Conservation (phyloP, 2,329 filamentous ascomycete genomes). For the Neospermospora avenae region DNA sequence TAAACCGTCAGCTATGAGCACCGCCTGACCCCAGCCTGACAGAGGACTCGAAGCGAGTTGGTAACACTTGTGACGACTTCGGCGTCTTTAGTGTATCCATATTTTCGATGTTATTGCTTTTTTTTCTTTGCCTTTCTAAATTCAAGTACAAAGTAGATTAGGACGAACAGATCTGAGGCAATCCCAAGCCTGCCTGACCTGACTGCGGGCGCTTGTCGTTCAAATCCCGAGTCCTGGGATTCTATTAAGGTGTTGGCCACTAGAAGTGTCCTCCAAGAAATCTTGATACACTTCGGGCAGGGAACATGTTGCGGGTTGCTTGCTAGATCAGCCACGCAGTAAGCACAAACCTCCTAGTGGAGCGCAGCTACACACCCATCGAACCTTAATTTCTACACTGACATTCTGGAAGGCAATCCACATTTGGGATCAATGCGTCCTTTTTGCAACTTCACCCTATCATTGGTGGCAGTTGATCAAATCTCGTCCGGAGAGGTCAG, state of each 20-base stretch:
- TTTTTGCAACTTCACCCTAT: not conserved
- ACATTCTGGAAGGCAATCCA: not conserved
- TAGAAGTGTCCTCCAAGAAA: not conserved
- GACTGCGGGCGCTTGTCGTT: slow-evolving; percentile 1
- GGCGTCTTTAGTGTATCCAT: not conserved
- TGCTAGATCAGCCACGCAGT: not conserved
- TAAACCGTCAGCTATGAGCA: too few species aligned
- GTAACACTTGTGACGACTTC: not conserved
- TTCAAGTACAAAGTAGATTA: not conserved
- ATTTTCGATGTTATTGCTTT: not conserved
- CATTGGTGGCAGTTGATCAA: not conserved
- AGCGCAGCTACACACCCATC: not conserved
- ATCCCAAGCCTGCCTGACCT: not conserved
- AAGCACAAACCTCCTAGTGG: not conserved
- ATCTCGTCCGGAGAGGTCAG: too few species aligned
- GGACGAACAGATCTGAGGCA: slow-evolving; percentile 1
- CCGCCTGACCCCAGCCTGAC: too few species aligned
- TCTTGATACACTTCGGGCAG: not conserved
- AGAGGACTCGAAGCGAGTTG: not conserved
- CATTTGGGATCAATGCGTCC: not conserved
- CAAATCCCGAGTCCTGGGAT: slow-evolving; percentile 1
- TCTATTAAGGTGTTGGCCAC: not conserved
- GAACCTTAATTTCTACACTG: not conserved
- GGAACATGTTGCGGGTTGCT: not conserved
- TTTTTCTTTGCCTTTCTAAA: not conserved